These are phyloP conservation scores for Thelonectria discophora DNA, from an alignment of 2,329 filamentous ascomycete species.

Conservation along the genomic window DNA sequence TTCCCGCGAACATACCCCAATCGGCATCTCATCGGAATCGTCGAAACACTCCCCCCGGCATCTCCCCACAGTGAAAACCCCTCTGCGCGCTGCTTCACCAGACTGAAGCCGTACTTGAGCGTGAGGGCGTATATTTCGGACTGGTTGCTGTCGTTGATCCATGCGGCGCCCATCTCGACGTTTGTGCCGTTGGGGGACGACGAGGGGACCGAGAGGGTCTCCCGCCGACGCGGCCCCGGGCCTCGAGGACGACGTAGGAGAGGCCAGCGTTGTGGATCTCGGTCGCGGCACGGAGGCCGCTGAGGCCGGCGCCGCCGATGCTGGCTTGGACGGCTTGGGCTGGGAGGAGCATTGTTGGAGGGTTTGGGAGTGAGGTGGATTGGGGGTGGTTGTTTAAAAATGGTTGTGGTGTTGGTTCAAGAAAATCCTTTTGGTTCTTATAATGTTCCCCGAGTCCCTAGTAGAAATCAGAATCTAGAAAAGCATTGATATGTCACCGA, in stretches of 20 bases:
- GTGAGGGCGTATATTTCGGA: constrained; percentile 8
- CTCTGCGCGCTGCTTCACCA: not conserved
- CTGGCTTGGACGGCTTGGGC: not conserved
- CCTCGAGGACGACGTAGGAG: constrained; percentile 15
- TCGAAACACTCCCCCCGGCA: not conserved
- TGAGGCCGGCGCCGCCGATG: not conserved
- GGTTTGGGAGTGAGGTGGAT: too few relatives aligned
- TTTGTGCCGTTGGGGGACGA: constrained; percentile 7
- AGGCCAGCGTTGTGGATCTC: constrained; percentile 13
- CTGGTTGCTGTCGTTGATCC: constrained; percentile 23
- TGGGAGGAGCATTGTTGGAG: too few relatives aligned
- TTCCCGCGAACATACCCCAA: not conserved
- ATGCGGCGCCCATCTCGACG: constrained; percentile 15
- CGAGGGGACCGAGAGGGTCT: constrained; percentile 6
- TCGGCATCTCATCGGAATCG: not conserved
- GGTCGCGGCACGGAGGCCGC: constrained; percentile 23
- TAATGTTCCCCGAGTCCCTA: too few relatives aligned
- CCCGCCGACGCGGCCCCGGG: constrained; percentile 18
- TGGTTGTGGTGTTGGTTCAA: too few relatives aligned
- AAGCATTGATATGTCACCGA: too few relatives aligned
- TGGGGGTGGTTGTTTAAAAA: too few relatives aligned
- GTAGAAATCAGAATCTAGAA: too few relatives aligned
- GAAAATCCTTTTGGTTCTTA: too few relatives aligned
- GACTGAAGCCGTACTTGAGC: constrained; percentile 7
- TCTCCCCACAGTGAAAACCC: not conserved